These are phyloP conservation scores for Stevia rebaudiana DNA, from an alignment of 140 eudicot genomes.

Conservation along the genomic window DNA sequence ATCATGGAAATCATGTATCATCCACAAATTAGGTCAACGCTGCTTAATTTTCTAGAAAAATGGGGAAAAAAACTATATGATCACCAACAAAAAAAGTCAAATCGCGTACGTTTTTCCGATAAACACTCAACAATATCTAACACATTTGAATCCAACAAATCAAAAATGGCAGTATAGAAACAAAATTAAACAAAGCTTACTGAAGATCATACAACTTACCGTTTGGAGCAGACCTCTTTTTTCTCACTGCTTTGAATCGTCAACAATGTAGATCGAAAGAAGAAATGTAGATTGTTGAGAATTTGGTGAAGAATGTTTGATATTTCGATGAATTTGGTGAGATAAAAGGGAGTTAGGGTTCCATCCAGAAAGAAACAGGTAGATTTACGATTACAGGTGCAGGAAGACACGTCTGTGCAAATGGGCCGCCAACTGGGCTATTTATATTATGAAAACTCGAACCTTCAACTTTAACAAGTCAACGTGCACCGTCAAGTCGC, in stretches of 20 bases:
- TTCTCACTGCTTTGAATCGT: background rate
- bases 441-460: conserved; percentile 11
- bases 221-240: background rate
- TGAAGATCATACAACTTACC: background rate
- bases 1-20: background rate
- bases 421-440: conserved; percentile 31
- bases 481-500: conserved; percentile 13
- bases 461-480: background rate
- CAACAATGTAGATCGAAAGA: conserved; percentile 1
- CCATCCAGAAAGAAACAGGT: conserved; percentile 10
- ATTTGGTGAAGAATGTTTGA: background rate
- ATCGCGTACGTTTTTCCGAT: background rate
- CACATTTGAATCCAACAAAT: conserved; percentile 12
- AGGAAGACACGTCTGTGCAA: conserved; percentile 29
- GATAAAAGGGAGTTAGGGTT: conserved; percentile 17
- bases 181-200: background rate
- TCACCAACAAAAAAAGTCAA: conserved; percentile 11
- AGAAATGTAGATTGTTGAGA: background rate
- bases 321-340: conserved; percentile 3
- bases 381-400: conserved; percentile 14
- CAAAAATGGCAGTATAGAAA: background rate
- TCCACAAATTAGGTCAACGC: conserved; percentile 21
- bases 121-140: conserved; percentile 3
- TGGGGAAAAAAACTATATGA: background rate
- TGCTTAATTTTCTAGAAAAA: background rate